Base-by-base conservation (phyloP, 2,329 filamentous ascomycete genomes). In the Raffaelea arxii region DNA sequence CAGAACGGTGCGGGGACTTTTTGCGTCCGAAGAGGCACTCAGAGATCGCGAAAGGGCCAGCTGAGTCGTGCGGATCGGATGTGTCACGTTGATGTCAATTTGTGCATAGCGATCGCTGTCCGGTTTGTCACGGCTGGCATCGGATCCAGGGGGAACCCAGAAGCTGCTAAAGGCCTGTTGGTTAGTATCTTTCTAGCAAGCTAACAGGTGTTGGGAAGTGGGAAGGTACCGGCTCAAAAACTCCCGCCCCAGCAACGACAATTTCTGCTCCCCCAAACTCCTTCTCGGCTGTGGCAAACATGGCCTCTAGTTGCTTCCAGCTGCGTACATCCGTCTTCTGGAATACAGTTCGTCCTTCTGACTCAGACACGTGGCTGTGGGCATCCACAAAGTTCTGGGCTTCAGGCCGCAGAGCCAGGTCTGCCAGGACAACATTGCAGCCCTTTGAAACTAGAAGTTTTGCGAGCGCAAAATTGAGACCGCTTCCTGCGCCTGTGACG, bases 191-290 rank as follows among this genome's bases (percentile, higher is more conserved):
- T n/a, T n/a, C n/a, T n/a, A n/a, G n/a, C n/a, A n/a, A n/a, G n/a
- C n/a, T n/a, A n/a, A n/a, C n/a, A n/a, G n/a, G n/a, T n/a, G n/a
- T n/a, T n/a, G n/a, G n/a, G n/a, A n/a, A n/a, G n/a, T n/a, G n/a
- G n/a, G n/a, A n/a, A n/a, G n/a, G n/a, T n/a, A n/a, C 51, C 53
- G 69, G 70, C 49, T 72, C 70, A 42, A 66, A 73, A 4, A 73
- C 58, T 24, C 70, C 70, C 0, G 70, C 70, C 1, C 69, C 68
- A 0, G 70, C 67, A 30, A 67, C 70, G 4, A 72, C 56, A 22
- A 73, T 62, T 39, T 68, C 65, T 48, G 66, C 59, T 2, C 52
- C 54, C 0, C 63, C 64, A 43, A 71, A 71, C 24, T 65, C 59
- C 1, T 49, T 21, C 1, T 62, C 36, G 0, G 67, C 55, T 4